phyloP scores from a whole-genome alignment of 2,329 filamentous ascomycete genomes.

The Colletotrichum sp. region DNA sequence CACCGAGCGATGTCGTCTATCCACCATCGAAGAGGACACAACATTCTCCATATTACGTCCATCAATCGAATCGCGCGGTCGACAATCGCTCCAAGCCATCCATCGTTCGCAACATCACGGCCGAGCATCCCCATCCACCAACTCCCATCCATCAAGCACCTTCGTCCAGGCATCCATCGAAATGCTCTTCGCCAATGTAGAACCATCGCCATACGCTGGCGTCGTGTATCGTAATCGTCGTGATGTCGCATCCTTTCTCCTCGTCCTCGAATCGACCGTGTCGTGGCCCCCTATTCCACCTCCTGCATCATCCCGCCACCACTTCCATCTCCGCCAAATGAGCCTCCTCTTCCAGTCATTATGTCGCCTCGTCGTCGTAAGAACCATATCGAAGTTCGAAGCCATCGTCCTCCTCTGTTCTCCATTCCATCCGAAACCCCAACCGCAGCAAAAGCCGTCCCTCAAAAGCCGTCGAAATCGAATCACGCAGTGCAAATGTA shows the following conservation, averaged over 20 bases:
- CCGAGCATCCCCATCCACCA: background rate
- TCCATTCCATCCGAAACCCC: background rate
- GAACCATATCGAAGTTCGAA: background rate
- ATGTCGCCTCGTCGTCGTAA: background rate
- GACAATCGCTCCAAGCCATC: background rate
- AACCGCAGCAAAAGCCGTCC: background rate
- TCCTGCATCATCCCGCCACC: fast-evolving
- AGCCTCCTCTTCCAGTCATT: background rate
- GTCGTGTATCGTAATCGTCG: background rate
- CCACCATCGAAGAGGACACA: too few species aligned
- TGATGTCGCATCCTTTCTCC: background rate
- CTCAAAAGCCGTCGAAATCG: background rate
- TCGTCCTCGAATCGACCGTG: background rate
- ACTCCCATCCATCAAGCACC: background rate
- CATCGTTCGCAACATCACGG: background rate
- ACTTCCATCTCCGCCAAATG: background rate
- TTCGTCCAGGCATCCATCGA: fast-evolving
- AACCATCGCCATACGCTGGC: background rate
- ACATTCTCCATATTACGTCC: background rate
- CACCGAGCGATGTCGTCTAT: too few species aligned
- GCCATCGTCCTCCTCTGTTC: background rate
- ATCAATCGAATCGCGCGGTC: background rate
- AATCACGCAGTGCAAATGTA: background rate
- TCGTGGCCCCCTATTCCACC: background rate
- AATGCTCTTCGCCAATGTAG: background rate